Base-by-base conservation (phyloP, 192 early-diverging fungal species). In the Rhizophagus clarus region DNA sequence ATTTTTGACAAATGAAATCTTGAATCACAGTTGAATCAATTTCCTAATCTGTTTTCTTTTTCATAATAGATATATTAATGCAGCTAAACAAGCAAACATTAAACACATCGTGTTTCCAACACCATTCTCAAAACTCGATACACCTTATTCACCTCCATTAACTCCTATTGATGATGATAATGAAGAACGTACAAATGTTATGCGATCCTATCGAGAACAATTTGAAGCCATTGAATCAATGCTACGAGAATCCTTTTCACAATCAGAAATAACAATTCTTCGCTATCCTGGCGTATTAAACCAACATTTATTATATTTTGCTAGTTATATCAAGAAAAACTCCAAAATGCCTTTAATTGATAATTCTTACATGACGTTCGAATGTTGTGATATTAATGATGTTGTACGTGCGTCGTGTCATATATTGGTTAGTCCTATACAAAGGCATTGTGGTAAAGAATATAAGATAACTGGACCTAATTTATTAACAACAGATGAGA, bases 391-490 rank as follows among this genome's bases (percentile, higher is more conserved):
- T n/a, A 22, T 70, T 5, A 37, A 37, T 34, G 68, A 70, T 34
- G 15, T 70, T 7, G 68, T 70, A n/a, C 29, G 68, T 32, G 68
- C 68, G 2, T n/a, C 34, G 10, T 70, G 68, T 37, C 22, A 42
- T 70, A 40, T 70, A 9, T 34, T 70, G 31, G 28, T 37, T 70
- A 42, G 37, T 70, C 68, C 68, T 9, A 15, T 70, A 20, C 68
- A 70, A n/a, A 20, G 37, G 42, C 37, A 70, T 70, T 37, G 68
- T 40, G 68, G 68, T n/a, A 70, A 70, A 70, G 22, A 37, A 17
- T 70, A 70, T n/a, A 70, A 70, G 9, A 70, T 70, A 70, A 70
- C 68, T 12, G 68, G 68, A 0, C 68, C 68, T 37, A 70, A 70
- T 40, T 37, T 70, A 10, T 24, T 70, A n/a, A 70, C 68, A 32